Percentiles rank a stretch among this genome's conserved stretches.
phyloP scores from a whole-genome alignment of 306 rosid species.

The Medicago lupulina region DNA sequence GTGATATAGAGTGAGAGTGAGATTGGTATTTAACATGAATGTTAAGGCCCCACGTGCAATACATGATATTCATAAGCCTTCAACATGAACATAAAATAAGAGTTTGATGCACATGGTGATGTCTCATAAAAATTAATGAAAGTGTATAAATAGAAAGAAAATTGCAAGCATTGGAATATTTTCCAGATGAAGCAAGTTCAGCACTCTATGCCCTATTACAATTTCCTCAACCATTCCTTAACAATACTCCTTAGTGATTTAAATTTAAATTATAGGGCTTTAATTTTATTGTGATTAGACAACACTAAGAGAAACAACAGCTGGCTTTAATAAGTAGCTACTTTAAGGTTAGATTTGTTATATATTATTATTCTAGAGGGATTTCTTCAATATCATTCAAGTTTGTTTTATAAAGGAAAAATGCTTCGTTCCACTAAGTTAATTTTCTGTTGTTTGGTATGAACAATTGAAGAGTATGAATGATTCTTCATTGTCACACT shows the following conservation, averaged over 20 bases:
- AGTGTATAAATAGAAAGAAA: constrained; percentile 34
- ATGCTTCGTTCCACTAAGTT: constrained; percentile 67
- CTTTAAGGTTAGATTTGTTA: constrained; percentile 18
- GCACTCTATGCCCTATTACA: constrained; percentile 20
- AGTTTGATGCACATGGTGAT: constrained; percentile 60
- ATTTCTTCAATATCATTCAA: constrained; percentile 34
- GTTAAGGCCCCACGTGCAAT: constrained; percentile 58
- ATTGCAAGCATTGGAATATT: constrained; percentile 51
- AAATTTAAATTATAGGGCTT: constrained; percentile 33
- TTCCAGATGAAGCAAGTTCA: constrained; percentile 56
- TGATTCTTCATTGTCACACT: constrained; percentile 11
- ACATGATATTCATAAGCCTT: constrained; percentile 38
- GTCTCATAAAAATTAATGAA: constrained; percentile 49
- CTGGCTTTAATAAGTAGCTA: constrained; percentile 22
- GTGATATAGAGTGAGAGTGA: constrained; percentile 34
- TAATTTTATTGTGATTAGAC: constrained; percentile 69
- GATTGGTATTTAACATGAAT: constrained; percentile 63
- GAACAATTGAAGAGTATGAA: neutral
- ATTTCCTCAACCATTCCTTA: constrained; percentile 50
- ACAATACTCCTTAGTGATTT: constrained; percentile 26
- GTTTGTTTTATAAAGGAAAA: constrained; percentile 44
- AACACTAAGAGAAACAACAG: constrained; percentile 54
- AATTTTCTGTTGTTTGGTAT: neutral
- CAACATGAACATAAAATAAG: constrained; percentile 54
- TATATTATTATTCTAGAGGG: constrained; percentile 28